Percentiles rank a stretch among this genome's conserved stretches.
Evolutionary conservation across 306 rosid species (phyloP).

Genomic region (Abrus pulchellus): DNA sequence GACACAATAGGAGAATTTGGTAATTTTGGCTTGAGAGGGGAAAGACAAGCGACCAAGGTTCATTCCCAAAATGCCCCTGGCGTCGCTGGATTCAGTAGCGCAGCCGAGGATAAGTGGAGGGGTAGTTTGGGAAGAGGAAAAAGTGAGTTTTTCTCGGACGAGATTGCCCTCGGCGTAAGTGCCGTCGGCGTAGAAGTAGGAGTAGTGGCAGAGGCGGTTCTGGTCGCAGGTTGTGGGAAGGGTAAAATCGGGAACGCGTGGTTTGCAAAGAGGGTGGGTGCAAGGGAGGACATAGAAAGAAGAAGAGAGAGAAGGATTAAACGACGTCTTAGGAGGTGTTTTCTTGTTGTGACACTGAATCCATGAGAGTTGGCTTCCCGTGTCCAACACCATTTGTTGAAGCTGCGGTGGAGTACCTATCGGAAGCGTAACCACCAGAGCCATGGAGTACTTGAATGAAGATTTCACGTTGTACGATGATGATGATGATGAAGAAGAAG

Average conservation of each 20-base stretch:
- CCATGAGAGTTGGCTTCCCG: slow-evolving; percentile 98
- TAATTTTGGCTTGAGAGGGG: slow-evolving; percentile 73
- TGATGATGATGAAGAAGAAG: slow-evolving; percentile 42
- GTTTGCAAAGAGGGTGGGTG: slow-evolving; percentile 82
- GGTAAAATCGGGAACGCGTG: slow-evolving; percentile 86
- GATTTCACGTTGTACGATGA: slow-evolving; percentile 58
- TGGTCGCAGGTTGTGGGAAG: slow-evolving; percentile 91
- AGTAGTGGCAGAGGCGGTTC: slow-evolving; percentile 91
- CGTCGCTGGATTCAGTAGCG: slow-evolving; percentile 62
- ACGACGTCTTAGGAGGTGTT: slow-evolving; percentile 58
- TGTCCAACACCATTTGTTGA: slow-evolving; percentile 85
- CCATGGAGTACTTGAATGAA: slow-evolving; percentile 74
- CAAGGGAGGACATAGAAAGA: slow-evolving; percentile 83
- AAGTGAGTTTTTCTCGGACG: slow-evolving; percentile 71
- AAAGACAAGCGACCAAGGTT: slow-evolving; percentile 76
- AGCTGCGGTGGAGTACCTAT: slow-evolving; percentile 94
- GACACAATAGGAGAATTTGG: slow-evolving; percentile 84
- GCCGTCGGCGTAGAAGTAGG: slow-evolving; percentile 94
- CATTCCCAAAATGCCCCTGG: slow-evolving; percentile 95
- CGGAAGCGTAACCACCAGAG: slow-evolving; percentile 75
- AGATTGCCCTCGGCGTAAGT: slow-evolving; percentile 95
- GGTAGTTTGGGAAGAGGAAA: slow-evolving; percentile 69
- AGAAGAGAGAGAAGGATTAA: slow-evolving; percentile 87
- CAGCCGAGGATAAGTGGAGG: slow-evolving; percentile 88
- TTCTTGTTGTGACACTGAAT: slow-evolving; percentile 72